Evolutionary conservation across 495 filamentous ascomycete species (phyloP), one percentile per base, ranked within the genome.

Genomic region (Friedmanniomyces simplex): DNA sequence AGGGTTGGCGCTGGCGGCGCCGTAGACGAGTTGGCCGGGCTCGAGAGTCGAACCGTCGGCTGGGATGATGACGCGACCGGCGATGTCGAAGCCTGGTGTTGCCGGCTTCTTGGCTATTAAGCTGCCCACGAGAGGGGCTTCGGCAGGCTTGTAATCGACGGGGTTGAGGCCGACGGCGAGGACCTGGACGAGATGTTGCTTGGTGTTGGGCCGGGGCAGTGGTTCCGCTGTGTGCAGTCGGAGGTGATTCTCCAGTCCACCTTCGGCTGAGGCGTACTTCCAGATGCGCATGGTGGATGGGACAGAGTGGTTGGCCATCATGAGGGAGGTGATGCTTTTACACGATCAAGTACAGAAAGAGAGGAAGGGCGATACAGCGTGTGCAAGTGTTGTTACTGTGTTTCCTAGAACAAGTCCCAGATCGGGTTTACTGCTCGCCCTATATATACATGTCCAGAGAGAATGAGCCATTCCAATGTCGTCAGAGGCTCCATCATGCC

Each of bases 61-160:
- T n/a, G 65, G 50, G 26, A 36, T 61, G 16, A 78, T 73, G 16
- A 89, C 75, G 8, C 74, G 75, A 2, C 85, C 85, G 52, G 76
- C 75, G 62, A 82, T 84, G 67, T 89, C 85, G 67, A 83, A 69
- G 0, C 80, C 78, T 81, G 86, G 8, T 34, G 78, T 78, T 0
- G 79, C 77, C 13, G 25, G 26, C 21, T 70, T 32, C 65, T 73
- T 30, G n/a, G 64, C 28, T 22, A 61, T 24, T 12, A 47, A 22
- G 32, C 61, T 63, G 1, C 56, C 48, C 13, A 68, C 32, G 22
- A 69, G 12, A 48, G 59, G 57, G 0, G 64, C 52, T 54, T 71
- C 68, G 1, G 63, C 47, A 5, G 64, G 41, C 43, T 71, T 69
- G 61, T 61, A 60, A 58, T 71, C 68, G 42, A 57, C 58, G 0